Conservation (phyloP, 352 stramenopile genomes). For the Pythium vanterpoolii region DNA sequence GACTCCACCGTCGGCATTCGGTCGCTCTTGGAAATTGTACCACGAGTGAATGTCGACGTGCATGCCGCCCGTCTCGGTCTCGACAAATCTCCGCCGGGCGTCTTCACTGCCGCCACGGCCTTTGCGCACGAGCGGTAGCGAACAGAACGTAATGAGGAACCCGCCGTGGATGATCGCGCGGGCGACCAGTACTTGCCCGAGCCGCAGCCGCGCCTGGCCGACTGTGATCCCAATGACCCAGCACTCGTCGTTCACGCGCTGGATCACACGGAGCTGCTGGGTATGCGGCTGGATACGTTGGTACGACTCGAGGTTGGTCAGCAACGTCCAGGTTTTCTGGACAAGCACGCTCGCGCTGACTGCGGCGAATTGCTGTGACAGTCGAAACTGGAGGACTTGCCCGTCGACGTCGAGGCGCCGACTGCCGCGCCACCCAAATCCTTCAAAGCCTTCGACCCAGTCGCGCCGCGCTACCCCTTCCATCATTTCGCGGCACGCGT, state of each 20-base stretch:
- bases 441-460: conserved; percentile 37
- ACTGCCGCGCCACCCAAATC: conserved; percentile 51
- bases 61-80: conserved; percentile 39
- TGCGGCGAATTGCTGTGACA: conserved; percentile 51
- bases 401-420: conserved; percentile 31
- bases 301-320: conserved; percentile 51
- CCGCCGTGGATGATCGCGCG: conserved; percentile 56
- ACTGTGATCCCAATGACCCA: conserved; percentile 55
- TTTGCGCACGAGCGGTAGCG: conserved; percentile 41
- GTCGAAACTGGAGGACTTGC: conserved; percentile 51
- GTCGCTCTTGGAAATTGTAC: conserved; percentile 66
- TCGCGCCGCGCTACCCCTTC: conserved; percentile 28
- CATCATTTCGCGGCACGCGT: conserved; percentile 66
- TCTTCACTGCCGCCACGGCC: conserved; percentile 10
- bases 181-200: conserved; percentile 59
- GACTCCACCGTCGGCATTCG: conserved; percentile 11
- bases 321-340: conserved; percentile 65
- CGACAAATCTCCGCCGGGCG: conserved; percentile 38
- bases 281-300: conserved; percentile 59
- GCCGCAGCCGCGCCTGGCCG: conserved; percentile 27
- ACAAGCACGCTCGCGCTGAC: conserved; percentile 48
- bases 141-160: conserved; percentile 67
- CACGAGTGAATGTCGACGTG: conserved; percentile 69
- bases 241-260: conserved; percentile 57
- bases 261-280: conserved; percentile 45